A percentile compares a stretch with the other conserved stretches of the same genome.
These are phyloP conservation scores for Xerocomus spinulosus DNA, from an alignment of 768 basidiomycete species.

Conservation along the genomic window DNA sequence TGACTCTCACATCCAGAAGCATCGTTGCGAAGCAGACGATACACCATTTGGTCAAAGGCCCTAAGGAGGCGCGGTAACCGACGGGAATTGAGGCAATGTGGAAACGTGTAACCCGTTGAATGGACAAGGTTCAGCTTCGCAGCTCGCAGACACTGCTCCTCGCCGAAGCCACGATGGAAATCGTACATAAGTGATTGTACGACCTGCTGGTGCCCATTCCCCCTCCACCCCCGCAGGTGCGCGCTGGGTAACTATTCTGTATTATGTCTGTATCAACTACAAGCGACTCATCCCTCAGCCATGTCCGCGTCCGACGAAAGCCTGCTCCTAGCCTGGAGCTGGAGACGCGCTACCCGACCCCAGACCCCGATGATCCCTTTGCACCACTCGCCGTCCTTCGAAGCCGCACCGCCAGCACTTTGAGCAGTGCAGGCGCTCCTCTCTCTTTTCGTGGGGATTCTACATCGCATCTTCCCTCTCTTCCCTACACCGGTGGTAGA, in stretches of 20 bases:
- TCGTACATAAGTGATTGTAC: slow-evolving; percentile 28
- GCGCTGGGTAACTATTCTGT: slow-evolving; percentile 19
- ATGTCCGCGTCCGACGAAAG: slow-evolving; percentile 42
- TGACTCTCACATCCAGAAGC: slow-evolving; percentile 18
- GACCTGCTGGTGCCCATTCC: slow-evolving; percentile 13
- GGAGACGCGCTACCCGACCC: slow-evolving; percentile 55
- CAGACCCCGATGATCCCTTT: slow-evolving; percentile 68
- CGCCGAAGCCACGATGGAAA: slow-evolving; percentile 34
- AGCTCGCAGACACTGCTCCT: slow-evolving; percentile 24
- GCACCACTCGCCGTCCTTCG: slow-evolving; percentile 64
- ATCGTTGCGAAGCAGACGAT: slow-evolving; percentile 12
- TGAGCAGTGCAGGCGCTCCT: slow-evolving; percentile 27
- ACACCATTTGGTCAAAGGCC: slow-evolving; percentile 20
- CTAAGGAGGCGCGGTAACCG: slow-evolving; percentile 27
- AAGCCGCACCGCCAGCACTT: slow-evolving; percentile 46
- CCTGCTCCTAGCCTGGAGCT: slow-evolving; percentile 51
- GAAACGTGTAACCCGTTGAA: slow-evolving; percentile 19
- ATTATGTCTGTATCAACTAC: slow-evolving; percentile 30
- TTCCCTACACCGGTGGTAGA: slow-evolving; percentile 30
- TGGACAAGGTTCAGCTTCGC: slow-evolving; percentile 14
- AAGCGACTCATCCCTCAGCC: slow-evolving; percentile 21
- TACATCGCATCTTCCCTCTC: slow-evolving; percentile 28
- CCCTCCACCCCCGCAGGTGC: slow-evolving; percentile 11
- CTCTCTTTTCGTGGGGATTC: slow-evolving; percentile 29
- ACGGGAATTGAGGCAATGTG: slow-evolving; percentile 31